A percentile compares a stretch with the other conserved stretches of the same genome.
phyloP scores from a whole-genome alignment of 495 filamentous ascomycete genomes.

The Chaetomium tenue region DNA sequence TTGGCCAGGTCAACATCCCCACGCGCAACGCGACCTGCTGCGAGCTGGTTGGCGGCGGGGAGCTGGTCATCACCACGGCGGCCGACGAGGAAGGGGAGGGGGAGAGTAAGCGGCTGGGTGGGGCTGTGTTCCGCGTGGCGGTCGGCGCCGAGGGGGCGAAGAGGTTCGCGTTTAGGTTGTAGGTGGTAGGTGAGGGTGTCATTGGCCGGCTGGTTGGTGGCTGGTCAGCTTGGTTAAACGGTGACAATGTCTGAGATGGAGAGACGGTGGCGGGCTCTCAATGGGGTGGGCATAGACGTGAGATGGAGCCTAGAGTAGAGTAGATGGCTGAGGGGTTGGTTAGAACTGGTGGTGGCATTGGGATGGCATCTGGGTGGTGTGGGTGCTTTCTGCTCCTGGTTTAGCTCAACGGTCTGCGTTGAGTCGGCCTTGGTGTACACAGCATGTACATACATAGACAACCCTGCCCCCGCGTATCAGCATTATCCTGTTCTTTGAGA shows the following conservation, averaged over 20 bases:
- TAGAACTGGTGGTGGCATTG: no score
- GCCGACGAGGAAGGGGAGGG: constrained; percentile 57
- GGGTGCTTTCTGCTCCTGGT: no score
- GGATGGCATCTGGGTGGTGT: no score
- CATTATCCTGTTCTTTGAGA: no score
- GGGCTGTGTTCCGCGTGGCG: constrained; percentile 65
- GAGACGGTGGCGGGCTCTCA: background rate
- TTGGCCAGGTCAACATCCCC: constrained; percentile 64
- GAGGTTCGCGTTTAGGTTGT: constrained; percentile 56
- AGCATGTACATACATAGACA: no score
- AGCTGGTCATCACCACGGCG: constrained; percentile 74
- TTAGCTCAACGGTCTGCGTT: no score
- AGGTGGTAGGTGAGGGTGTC: constrained; percentile 3
- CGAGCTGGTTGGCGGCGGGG: constrained; percentile 67
- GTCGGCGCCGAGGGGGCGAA: constrained; percentile 62
- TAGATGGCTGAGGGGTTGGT: no score
- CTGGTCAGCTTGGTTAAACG: no score
- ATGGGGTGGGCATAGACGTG: no score
- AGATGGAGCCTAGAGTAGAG: no score
- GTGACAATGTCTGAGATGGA: background rate
- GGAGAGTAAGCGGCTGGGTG: constrained; percentile 61
- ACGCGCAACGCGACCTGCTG: constrained; percentile 70
- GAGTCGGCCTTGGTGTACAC: no score
- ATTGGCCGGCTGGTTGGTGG: background rate
- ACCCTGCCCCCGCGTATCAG: no score